Percentiles rank a stretch among this genome's conserved stretches.
Evolutionary conservation across 805 yeast genomes (phyloP).

Genomic region (Ogataea wickerhamii): DNA sequence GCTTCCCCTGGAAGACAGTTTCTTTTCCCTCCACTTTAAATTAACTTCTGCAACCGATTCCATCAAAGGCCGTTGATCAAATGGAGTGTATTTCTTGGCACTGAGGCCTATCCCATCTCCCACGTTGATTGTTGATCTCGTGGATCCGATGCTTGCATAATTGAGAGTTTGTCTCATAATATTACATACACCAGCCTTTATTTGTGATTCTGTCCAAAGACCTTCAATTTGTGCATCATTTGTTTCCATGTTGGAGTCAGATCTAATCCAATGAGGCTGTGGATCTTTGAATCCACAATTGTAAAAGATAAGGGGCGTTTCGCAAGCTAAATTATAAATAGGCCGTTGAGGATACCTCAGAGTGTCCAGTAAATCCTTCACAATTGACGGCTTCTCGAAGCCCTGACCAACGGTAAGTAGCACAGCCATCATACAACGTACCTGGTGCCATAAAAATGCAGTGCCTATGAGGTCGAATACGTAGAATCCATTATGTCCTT

Average conservation of each 20-base stretch:
- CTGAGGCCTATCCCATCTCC: slow-evolving; percentile 80
- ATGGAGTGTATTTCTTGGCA: slow-evolving; percentile 53
- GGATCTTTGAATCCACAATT: slow-evolving; percentile 67
- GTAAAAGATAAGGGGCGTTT: slow-evolving; percentile 78
- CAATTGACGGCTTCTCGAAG: slow-evolving; percentile 57
- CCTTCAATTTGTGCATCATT: slow-evolving; percentile 46
- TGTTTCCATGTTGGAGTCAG: slow-evolving; percentile 34
- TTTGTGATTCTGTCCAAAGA: slow-evolving; percentile 50
- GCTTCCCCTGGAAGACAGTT: too few relatives aligned
- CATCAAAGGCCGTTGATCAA: slow-evolving; percentile 51
- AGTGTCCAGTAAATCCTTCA: slow-evolving; percentile 57
- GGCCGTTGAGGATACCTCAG: slow-evolving; percentile 64
- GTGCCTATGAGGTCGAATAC: slow-evolving; percentile 78
- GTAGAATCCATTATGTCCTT: slow-evolving; percentile 39
- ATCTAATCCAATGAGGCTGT: slow-evolving; percentile 62
- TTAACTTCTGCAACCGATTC: slow-evolving; percentile 71
- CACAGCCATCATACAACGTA: slow-evolving; percentile 89
- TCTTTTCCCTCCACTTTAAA: slow-evolving; percentile 51
- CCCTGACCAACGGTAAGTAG: slow-evolving; percentile 77
- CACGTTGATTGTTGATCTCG: slow-evolving; percentile 34
- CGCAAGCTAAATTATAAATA: slow-evolving; percentile 83
- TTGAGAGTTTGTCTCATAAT: slow-evolving; percentile 42
- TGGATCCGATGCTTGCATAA: background rate
- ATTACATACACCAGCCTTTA: slow-evolving; percentile 51
- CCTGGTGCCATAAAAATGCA: slow-evolving; percentile 98